Evolutionary conservation across 768 basidiomycete species (phyloP), one percentile per base, ranked within the genome.

Genomic region (Pisolithus microcarpus): DNA sequence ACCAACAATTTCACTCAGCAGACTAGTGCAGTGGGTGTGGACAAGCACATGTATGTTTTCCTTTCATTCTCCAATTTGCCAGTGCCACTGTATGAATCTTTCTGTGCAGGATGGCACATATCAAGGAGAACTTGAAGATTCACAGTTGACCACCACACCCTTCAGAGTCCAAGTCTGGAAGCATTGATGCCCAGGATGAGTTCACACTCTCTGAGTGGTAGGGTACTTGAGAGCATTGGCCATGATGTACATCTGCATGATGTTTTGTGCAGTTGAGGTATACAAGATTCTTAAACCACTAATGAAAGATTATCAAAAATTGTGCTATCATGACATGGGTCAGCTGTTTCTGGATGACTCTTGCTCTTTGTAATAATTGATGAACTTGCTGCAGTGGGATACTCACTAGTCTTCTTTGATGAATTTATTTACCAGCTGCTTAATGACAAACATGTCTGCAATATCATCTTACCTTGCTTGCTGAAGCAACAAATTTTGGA

Each of bases 211-310:
- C n/a, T n/a, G n/a, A n/a, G n/a, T n/a, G n/a, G n/a, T n/a, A n/a
- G n/a, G 95, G 66, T 99, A 99, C 65, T 74, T 99, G 55, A 80
- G 96, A 55, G 95, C 95, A 0, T 72, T 99, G 23, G 91, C 95
- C 4, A 91, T 84, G 5, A 79, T 98, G 67, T 99, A 99, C 62
- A 79, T 98, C 54, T 87, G 96, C 37, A 84, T 99, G 77, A 97
- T 94, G 3, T 99, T 98, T 67, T 76, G 80, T 37, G 77, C 92
- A 4, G 82, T 81, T 42, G 95, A 98, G 53, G 88, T 95, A 4
- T 97, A 91, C 62, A 92, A 96, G 61, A 72, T 91, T 19, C 76
- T 99, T 5, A 96, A 99, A 67, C 96, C 96, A 2, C 69, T 98
- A 11, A 78, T 98, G 56, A 94, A 91, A 65, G 96, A 99, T 64